A percentile compares a stretch with the other conserved stretches of the same genome.
Conservation (phyloP, 2,329 filamentous ascomycete species). For the Madurella mycetomatis region DNA sequence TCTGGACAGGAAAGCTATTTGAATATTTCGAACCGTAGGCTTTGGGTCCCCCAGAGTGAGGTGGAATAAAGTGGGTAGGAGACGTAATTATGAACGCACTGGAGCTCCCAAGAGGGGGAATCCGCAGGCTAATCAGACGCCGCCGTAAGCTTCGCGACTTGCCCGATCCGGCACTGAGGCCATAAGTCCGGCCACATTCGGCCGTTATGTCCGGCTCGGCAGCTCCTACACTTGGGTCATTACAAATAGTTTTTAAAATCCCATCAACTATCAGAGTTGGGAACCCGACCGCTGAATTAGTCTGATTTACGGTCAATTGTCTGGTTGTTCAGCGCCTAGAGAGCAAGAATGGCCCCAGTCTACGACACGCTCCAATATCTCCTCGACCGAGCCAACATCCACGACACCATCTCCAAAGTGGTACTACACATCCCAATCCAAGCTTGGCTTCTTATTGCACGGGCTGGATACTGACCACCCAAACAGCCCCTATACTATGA, state of each 20-base stretch:
- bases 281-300: no score
- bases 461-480: background rate
- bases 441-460: background rate
- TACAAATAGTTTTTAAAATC: no score
- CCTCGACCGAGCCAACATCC: conserved; percentile 32
- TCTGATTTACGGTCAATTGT: no score
- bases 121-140: conserved; percentile 4
- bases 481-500: conserved; percentile 29
- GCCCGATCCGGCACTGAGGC: conserved; percentile 1
- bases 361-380: conserved; percentile 30
- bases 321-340: no score
- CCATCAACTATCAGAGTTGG: no score
- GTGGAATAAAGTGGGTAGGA: background rate
- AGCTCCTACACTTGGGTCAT: no score
- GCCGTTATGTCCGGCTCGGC: no score
- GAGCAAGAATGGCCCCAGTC: background rate
- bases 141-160: background rate
- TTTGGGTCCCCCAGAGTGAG: no score
- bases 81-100: background rate
- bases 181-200: background rate
- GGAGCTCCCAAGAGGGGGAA: background rate
- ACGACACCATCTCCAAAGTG: conserved; percentile 28
- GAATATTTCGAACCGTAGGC: no score
- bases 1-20: no score
- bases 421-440: conserved; percentile 15